phyloP scores from a whole-genome alignment of 2,329 filamentous ascomycete genomes.

The Fusarium kyushuense region DNA sequence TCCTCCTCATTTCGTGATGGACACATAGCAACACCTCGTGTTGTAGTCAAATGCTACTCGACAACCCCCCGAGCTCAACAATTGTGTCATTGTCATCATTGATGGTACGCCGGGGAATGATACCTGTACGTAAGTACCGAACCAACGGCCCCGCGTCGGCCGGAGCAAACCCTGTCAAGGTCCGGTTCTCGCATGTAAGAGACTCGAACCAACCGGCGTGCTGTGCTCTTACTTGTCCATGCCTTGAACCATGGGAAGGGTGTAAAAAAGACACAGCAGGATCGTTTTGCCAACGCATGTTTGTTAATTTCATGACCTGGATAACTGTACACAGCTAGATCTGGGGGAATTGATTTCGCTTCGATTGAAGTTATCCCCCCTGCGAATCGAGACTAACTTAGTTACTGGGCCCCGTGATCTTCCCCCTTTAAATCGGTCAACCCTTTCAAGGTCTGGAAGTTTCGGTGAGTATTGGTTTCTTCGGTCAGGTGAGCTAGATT shows the following conservation, averaged over 20 bases:
- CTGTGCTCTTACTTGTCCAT: slow-evolving; percentile 24
- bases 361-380: slow-evolving; percentile 22
- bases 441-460: slow-evolving; percentile 37
- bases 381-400: slow-evolving; percentile 31
- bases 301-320: slow-evolving; percentile 37
- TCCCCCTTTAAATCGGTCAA: slow-evolving; percentile 34
- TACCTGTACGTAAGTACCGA: slow-evolving; percentile 45
- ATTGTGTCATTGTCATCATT: slow-evolving; percentile 49
- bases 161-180: slow-evolving; percentile 34
- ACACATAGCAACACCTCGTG: slow-evolving; percentile 31
- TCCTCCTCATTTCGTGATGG: slow-evolving; percentile 23
- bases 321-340: slow-evolving; percentile 39
- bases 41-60: slow-evolving; percentile 34
- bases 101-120: slow-evolving; percentile 37
- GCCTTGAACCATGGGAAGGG: slow-evolving; percentile 26
- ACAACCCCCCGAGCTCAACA: slow-evolving; percentile 15
- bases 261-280: slow-evolving; percentile 1
- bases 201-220: slow-evolving; percentile 17
- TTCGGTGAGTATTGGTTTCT: slow-evolving; percentile 43
- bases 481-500: slow-evolving; percentile 42
- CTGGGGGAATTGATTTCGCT: slow-evolving; percentile 34
- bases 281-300: slow-evolving; percentile 24
- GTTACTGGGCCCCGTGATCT: slow-evolving; percentile 41
- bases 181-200: slow-evolving; percentile 21
- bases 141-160: slow-evolving; percentile 44